Evolutionary conservation across 2,329 filamentous ascomycete species (phyloP).

Genomic region (Bipolaris bicolor): DNA sequence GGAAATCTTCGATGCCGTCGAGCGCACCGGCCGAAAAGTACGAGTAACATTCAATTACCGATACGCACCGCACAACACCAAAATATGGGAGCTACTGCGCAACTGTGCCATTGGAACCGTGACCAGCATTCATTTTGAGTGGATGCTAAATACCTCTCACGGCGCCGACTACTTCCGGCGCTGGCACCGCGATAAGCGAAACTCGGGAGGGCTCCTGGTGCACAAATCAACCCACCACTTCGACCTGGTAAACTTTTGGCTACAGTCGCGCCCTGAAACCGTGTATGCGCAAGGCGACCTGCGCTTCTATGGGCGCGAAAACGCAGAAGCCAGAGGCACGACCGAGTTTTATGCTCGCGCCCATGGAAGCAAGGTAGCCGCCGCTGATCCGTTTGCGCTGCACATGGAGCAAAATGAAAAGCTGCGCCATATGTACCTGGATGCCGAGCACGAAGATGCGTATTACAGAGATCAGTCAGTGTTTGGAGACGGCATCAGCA

Average conservation of each 20-base stretch:
- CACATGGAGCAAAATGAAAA: constrained; percentile 60
- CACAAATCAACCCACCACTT: constrained; percentile 71
- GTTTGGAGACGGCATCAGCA: constrained; percentile 67
- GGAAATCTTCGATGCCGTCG: constrained; percentile 62
- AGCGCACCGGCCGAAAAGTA: constrained; percentile 57
- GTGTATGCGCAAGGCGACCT: constrained; percentile 66
- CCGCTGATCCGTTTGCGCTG: constrained; percentile 64
- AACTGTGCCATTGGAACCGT: constrained; percentile 63
- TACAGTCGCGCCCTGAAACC: constrained; percentile 60
- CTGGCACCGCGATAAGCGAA: constrained; percentile 67
- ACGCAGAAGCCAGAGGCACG: constrained; percentile 63
- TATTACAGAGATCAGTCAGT: constrained; percentile 68
- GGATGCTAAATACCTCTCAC: constrained; percentile 67
- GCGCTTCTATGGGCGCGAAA: constrained; percentile 66
- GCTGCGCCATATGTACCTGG: constrained; percentile 65
- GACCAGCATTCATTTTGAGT: constrained; percentile 66
- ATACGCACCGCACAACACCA: constrained; percentile 70
- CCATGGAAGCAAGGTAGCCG: constrained; percentile 59
- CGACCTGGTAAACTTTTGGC: constrained; percentile 69
- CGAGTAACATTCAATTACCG: constrained; percentile 70
- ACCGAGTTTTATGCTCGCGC: constrained; percentile 60
- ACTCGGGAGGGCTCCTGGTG: constrained; percentile 65
- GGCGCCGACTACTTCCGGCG: constrained; percentile 69
- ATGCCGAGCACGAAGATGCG: constrained; percentile 67
- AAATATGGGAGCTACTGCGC: constrained; percentile 60